These are phyloP conservation scores for Ustilago trichophora DNA, from an alignment of 1,284 basidiomycete species.

Conservation along the genomic window DNA sequence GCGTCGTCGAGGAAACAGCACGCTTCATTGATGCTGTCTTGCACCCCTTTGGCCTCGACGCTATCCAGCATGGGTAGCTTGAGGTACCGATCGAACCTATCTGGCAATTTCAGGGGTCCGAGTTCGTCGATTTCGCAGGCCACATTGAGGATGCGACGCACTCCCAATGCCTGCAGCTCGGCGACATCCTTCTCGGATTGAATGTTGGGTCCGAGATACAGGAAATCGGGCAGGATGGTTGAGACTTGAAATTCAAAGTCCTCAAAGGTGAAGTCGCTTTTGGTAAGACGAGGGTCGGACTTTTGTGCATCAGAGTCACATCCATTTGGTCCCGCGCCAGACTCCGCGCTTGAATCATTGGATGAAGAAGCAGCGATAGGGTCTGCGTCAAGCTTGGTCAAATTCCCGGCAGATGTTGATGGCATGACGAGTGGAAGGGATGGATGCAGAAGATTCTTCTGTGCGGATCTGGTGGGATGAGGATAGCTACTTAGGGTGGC, in stretches of 20 bases:
- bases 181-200: conserved; percentile 77
- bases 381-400: not conserved
- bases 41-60: conserved; percentile 90
- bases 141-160: conserved; percentile 88
- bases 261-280: conserved; percentile 12
- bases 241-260: conserved; percentile 46
- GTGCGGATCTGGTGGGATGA: conserved; percentile 9
- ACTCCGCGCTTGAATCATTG: not conserved
- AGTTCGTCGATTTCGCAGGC: conserved; percentile 74
- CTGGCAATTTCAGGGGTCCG: conserved; percentile 25
- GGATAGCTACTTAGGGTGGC: conserved; percentile 32
- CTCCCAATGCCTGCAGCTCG: conserved; percentile 78
- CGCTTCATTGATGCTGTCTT: conserved; percentile 81
- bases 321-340: not conserved
- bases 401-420: not conserved
- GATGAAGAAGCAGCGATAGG: not conserved
- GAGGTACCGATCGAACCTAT: conserved; percentile 78
- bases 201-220: conserved; percentile 91
- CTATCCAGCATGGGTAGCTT: conserved; percentile 92
- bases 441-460: conserved; percentile 1
- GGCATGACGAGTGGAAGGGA: conserved; percentile 3
- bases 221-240: conserved; percentile 82
- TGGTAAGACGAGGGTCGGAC: not conserved
- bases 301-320: not conserved
- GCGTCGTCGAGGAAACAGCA: conserved; percentile 91